phyloP scores from a whole-genome alignment of 345 rosid species.

The Melaleuca alternifolia region DNA sequence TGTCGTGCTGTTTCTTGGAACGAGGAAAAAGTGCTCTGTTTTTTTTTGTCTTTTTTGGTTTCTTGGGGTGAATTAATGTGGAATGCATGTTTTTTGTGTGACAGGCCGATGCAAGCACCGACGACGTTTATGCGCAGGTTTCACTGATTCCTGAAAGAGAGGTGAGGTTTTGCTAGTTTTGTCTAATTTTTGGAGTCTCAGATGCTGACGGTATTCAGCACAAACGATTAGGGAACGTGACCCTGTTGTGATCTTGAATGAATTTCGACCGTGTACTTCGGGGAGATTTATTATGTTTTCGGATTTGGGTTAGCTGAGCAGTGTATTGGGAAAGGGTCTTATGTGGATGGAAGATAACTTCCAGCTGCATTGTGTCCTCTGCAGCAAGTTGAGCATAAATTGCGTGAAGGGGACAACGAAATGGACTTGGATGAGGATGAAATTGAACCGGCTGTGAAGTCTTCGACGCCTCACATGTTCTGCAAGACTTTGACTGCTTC shows the following conservation, averaged over 20 bases:
- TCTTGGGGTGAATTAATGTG: neutral
- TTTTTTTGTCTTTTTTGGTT: neutral
- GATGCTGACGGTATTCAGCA: neutral
- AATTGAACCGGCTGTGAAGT: slow-evolving; percentile 41
- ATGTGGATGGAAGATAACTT: neutral
- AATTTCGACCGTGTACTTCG: neutral
- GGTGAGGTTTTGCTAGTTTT: slow-evolving; percentile 28
- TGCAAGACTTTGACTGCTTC: slow-evolving; percentile 99
- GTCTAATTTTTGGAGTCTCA: neutral
- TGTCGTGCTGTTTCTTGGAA: neutral
- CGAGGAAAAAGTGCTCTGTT: neutral
- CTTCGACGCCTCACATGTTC: slow-evolving; percentile 89
- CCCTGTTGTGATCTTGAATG: neutral
- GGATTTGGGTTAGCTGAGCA: neutral
- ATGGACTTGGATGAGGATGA: slow-evolving; percentile 65
- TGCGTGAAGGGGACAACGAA: slow-evolving; percentile 39
- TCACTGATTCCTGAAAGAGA: slow-evolving; percentile 68
- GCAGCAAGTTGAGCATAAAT: slow-evolving; percentile 44
- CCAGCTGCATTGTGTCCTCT: neutral
- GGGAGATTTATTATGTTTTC: neutral
- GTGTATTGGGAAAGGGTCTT: neutral
- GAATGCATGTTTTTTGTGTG: slow-evolving; percentile 7
- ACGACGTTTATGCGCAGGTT: slow-evolving; percentile 93
- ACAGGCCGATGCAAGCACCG: slow-evolving; percentile 88
- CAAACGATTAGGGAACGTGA: neutral